Conservation (phyloP, 2,329 filamentous ascomycete species). For the Claviceps cyperi region DNA sequence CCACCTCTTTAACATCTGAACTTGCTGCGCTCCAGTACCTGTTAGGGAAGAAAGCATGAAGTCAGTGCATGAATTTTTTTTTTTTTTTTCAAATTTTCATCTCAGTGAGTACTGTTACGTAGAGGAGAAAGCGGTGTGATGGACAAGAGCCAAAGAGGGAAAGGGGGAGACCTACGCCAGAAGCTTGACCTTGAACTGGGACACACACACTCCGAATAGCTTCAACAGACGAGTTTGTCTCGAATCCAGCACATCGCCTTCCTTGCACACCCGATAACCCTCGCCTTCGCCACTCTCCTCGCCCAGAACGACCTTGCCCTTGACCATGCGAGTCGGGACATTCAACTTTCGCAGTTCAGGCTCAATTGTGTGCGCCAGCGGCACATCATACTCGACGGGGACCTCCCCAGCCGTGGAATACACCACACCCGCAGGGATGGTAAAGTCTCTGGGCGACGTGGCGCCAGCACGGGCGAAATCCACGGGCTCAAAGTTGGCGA, state of each 20-base stretch:
- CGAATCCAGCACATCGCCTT: conserved; percentile 75
- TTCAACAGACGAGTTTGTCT: conserved; percentile 89
- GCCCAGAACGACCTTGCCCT: conserved; percentile 70
- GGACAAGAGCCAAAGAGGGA: not conserved
- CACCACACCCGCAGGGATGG: conserved; percentile 69
- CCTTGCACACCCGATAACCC: conserved; percentile 66
- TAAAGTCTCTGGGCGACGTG: conserved; percentile 58
- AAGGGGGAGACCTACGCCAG: conserved; percentile 44
- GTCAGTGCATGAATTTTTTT: not conserved
- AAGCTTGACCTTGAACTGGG: conserved; percentile 75
- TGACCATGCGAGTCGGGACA: conserved; percentile 76
- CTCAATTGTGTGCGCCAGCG: conserved; percentile 77
- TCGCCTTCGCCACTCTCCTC: conserved; percentile 37
- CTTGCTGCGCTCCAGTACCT: conserved; percentile 50
- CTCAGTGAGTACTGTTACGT: not conserved
- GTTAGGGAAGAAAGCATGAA: not conserved
- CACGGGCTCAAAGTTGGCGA: conserved; percentile 55
- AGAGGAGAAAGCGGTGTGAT: not conserved
- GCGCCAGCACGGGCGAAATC: conserved; percentile 89
- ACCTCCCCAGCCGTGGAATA: conserved; percentile 71
- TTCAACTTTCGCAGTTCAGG: conserved; percentile 79
- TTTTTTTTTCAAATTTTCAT: not conserved
- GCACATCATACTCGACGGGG: conserved; percentile 66
- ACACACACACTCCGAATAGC: conserved; percentile 79
- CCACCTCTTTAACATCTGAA: conserved; percentile 43